Conservation (phyloP, 2,329 filamentous ascomycete species). For the Scytalidium sp. region DNA sequence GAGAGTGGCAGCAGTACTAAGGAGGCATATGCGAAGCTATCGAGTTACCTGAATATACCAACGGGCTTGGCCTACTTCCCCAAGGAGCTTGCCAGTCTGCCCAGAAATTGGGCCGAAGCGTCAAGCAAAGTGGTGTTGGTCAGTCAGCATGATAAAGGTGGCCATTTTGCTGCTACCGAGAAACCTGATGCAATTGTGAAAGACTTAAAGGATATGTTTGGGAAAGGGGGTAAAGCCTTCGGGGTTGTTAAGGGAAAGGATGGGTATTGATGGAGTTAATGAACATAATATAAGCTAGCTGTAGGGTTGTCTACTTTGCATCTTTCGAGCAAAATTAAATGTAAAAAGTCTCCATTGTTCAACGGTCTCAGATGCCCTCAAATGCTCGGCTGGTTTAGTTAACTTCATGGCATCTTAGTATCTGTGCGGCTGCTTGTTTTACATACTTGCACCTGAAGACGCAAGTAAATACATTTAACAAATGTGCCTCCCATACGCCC, state of each 20-base stretch:
- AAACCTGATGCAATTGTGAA: constrained; percentile 46
- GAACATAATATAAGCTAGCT: too few species aligned
- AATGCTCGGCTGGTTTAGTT: too few species aligned
- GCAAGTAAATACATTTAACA: too few species aligned
- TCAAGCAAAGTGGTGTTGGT: constrained; percentile 58
- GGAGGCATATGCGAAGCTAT: constrained; percentile 2
- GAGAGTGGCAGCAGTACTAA: constrained; percentile 31
- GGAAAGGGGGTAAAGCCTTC: constrained; percentile 38
- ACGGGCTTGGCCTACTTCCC: constrained; percentile 56
- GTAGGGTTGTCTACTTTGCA: too few species aligned
- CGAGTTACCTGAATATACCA: constrained; percentile 32
- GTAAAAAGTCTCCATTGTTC: too few species aligned
- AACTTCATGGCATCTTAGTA: too few species aligned
- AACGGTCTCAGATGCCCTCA: too few species aligned
- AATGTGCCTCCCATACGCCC: too few species aligned
- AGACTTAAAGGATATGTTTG: constrained; percentile 55
- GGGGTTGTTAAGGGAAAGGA: constrained; percentile 14
- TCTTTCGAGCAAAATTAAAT: too few species aligned
- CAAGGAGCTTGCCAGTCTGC: constrained; percentile 50
- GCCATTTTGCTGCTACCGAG: constrained; percentile 59
- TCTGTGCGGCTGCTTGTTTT: too few species aligned
- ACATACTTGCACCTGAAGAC: too few species aligned
- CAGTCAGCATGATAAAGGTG: constrained; percentile 27
- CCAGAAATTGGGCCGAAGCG: constrained; percentile 52
- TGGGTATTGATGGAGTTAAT: constrained; percentile 3